Base-by-base conservation (phyloP, 2,329 filamentous ascomycete species). In the Talaromyces sp. region DNA sequence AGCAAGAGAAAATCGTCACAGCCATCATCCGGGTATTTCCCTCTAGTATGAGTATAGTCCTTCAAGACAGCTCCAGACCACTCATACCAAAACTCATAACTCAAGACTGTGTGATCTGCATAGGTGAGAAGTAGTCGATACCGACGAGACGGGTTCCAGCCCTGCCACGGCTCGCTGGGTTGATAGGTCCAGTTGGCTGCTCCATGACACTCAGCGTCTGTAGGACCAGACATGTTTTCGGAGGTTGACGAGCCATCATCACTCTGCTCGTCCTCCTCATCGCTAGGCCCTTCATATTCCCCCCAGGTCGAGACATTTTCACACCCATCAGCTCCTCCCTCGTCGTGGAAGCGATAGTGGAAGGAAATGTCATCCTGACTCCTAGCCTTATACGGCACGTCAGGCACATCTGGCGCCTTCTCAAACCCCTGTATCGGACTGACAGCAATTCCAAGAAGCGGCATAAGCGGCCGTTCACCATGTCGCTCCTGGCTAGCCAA, bases 71-170 rank as follows among this genome's bases (percentile, higher is more conserved):
- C 56, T 14, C 47, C 61, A 36, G 69, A 72, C 76, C 75, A 77
- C 27, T 75, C 72, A 56, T 78, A 77, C 72, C 74, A 80, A 40
- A 88, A 76, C 73, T 88, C 86, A 72, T 87, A 89, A 62, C 79
- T 84, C 73, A 87, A 70, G 7, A 87, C 75, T 0, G 81, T 81
- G 64, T 85, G 80, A 69, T 88, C 82, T 16, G 71, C 73, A 69
- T 82, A 88, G 63, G 81, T 80, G 68, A 89, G 72, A 64, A 89
- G 70, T 23, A 89, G 65, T 31, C 86, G 71, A 64, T 81, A 82
- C 52, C 75, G 74, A 23, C 80, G 77, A 16, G 75, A 79, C 23
- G 72, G 71, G 51, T 77, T 75, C 56, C 69, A 71, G 14, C 76
- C 73, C 47, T 75, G 74, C 75, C 78, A 79, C 50, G 55, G 54